These are phyloP conservation scores for Hanseniaspora sp. DNA, from an alignment of 1,139 yeast species.

Conservation along the genomic window DNA sequence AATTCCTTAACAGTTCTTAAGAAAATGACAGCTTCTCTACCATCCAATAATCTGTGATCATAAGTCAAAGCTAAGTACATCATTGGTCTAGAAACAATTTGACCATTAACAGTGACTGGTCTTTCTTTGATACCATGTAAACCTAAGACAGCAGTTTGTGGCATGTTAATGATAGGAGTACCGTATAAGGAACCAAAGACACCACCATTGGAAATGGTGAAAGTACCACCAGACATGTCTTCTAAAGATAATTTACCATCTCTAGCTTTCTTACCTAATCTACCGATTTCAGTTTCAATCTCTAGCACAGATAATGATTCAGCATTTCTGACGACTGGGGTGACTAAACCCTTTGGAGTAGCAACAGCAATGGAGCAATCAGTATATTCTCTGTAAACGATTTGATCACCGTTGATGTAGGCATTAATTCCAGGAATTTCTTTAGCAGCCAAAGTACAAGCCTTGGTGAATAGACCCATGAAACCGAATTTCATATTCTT, in stretches of 20 bases:
- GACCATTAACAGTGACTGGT: conserved; percentile 85
- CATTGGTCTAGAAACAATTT: conserved; percentile 96
- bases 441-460: conserved; percentile 84
- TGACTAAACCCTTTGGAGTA: conserved; percentile 97
- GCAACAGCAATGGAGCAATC: conserved; percentile 97
- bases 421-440: conserved; percentile 94
- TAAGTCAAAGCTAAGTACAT: conserved; percentile 98
- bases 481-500: conserved; percentile 93
- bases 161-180: conserved; percentile 96
- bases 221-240: conserved; percentile 99
- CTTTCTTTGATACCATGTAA: conserved; percentile 96
- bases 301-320: conserved; percentile 83
- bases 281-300: conserved; percentile 74
- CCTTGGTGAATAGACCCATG: conserved; percentile 98
- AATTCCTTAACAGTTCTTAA: conserved; percentile 90
- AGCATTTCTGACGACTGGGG: conserved; percentile 96
- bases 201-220: conserved; percentile 98
- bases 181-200: conserved; percentile 96
- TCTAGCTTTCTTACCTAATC: conserved; percentile 85
- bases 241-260: conserved; percentile 93
- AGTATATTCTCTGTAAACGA: conserved; percentile 91
- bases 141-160: conserved; percentile 96
- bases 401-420: conserved; percentile 86
- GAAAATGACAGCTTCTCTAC: conserved; percentile 98
- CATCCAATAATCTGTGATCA: conserved; percentile 96